Conservation (phyloP, 2,329 filamentous ascomycete genomes). For the Cercospora nicotianae region DNA sequence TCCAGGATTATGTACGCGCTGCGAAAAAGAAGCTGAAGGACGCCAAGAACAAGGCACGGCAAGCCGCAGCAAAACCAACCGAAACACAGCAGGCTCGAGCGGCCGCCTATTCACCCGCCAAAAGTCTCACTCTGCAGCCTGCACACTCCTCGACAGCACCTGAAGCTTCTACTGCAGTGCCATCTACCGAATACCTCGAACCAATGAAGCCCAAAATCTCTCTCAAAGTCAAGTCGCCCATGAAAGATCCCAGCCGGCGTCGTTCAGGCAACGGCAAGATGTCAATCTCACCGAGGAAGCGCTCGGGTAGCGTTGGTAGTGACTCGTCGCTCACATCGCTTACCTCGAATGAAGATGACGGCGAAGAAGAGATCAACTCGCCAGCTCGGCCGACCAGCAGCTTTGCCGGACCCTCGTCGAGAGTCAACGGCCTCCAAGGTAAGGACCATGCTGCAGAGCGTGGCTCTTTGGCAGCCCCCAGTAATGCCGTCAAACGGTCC, state of each 20-base stretch:
- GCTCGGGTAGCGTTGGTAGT: constrained; percentile 29
- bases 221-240: constrained; percentile 35
- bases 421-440: constrained; percentile 26
- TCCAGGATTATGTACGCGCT: constrained; percentile 46
- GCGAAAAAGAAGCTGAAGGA: constrained; percentile 45
- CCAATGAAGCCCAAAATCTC: constrained; percentile 34
- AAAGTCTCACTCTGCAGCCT: constrained; percentile 24
- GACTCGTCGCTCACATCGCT: constrained; percentile 41
- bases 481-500: constrained; percentile 35
- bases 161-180: constrained; percentile 26
- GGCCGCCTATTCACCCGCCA: constrained; percentile 21
- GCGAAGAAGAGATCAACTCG: constrained; percentile 26
- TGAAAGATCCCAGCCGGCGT: constrained; percentile 24
- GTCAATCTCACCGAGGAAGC: constrained; percentile 33
- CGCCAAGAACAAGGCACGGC: constrained; percentile 30
- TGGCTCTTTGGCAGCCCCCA: constrained; percentile 32
- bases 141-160: constrained; percentile 5
- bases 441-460: constrained; percentile 36
- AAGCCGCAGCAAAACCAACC: constrained; percentile 40
- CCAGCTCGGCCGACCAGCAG: constrained; percentile 15
- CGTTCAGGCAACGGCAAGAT: constrained; percentile 27
- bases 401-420: constrained; percentile 13
- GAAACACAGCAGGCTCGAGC: constrained; percentile 31
- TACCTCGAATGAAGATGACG: constrained; percentile 36
- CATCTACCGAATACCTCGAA: constrained; percentile 36